A percentile compares a stretch with the other conserved stretches of the same genome.
Evolutionary conservation across 2,329 filamentous ascomycete genomes (phyloP).

Genomic region (Berkeleyomyces rouxiae): DNA sequence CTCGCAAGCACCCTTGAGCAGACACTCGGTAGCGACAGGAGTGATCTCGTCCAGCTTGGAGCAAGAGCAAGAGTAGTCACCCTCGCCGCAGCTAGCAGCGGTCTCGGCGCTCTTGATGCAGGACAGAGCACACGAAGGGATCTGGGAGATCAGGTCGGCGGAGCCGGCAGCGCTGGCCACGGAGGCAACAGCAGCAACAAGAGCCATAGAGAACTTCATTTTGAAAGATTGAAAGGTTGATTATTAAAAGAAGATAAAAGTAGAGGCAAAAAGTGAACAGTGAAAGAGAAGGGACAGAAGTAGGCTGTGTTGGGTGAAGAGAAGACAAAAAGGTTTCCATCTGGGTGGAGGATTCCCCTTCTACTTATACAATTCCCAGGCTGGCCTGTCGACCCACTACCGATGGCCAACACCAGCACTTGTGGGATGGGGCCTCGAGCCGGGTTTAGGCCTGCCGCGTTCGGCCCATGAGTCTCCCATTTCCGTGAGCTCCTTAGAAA

Average conservation of each 20-base stretch:
- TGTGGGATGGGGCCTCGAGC: neutral
- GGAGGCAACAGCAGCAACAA: conserved; percentile 6
- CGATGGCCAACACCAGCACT: too few species aligned
- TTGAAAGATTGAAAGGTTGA: neutral
- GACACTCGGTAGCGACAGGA: conserved; percentile 8
- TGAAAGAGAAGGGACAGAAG: neutral
- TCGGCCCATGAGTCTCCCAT: too few species aligned
- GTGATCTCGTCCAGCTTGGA: conserved; percentile 6
- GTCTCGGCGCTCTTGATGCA: conserved; percentile 11
- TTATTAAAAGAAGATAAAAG: neutral
- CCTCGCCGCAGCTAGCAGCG: conserved; percentile 3
- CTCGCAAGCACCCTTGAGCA: conserved; percentile 18
- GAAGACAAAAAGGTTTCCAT: neutral
- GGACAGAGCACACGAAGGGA: conserved; percentile 12
- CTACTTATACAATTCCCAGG: neutral
- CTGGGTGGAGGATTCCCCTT: neutral
- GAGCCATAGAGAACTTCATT: conserved; percentile 11
- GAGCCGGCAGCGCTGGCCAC: conserved; percentile 8
- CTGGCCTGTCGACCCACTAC: neutral
- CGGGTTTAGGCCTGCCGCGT: neutral
- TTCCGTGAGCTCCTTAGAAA: too few species aligned
- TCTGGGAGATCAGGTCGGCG: conserved; percentile 10
- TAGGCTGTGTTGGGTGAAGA: neutral
- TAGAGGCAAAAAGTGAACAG: neutral
- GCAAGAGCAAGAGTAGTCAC: conserved; percentile 13